These are phyloP conservation scores for Fusarium pininemorale DNA, from an alignment of 2,329 filamentous ascomycete species.

Conservation along the genomic window DNA sequence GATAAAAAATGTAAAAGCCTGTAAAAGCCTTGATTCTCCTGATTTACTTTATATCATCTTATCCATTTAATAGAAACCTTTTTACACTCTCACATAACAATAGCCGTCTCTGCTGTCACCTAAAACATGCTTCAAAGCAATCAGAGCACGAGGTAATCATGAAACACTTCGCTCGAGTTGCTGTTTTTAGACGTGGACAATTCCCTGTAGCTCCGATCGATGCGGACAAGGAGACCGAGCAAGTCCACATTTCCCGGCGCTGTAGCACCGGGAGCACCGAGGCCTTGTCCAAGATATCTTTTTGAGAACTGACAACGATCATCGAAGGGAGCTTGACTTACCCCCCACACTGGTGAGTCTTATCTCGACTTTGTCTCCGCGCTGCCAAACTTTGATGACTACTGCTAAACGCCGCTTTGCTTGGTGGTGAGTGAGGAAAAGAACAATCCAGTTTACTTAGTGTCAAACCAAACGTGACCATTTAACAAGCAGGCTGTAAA, in stretches of 20 bases:
- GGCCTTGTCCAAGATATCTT: background rate
- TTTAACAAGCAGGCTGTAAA: background rate
- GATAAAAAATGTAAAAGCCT: background rate
- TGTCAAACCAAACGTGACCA: background rate
- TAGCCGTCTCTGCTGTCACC: background rate
- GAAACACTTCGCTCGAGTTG: constrained; percentile 14
- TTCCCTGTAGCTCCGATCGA: constrained; percentile 10
- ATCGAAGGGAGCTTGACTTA: no score
- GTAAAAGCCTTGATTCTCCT: background rate
- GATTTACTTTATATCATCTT: background rate
- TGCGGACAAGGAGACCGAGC: background rate
- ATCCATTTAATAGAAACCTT: background rate
- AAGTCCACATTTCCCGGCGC: background rate
- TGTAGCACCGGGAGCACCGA: background rate
- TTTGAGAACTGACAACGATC: background rate
- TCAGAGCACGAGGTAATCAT: background rate
- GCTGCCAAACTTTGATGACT: background rate
- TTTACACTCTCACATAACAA: background rate
- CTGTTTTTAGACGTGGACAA: constrained; percentile 2
- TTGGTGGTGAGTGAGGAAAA: background rate
- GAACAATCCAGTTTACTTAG: background rate
- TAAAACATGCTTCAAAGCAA: background rate
- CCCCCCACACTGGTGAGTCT: background rate
- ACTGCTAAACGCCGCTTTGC: background rate
- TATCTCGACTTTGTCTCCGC: background rate